phyloP scores from a whole-genome alignment of 108 stramenopile species.

The Nannochloropsis gaditana region DNA sequence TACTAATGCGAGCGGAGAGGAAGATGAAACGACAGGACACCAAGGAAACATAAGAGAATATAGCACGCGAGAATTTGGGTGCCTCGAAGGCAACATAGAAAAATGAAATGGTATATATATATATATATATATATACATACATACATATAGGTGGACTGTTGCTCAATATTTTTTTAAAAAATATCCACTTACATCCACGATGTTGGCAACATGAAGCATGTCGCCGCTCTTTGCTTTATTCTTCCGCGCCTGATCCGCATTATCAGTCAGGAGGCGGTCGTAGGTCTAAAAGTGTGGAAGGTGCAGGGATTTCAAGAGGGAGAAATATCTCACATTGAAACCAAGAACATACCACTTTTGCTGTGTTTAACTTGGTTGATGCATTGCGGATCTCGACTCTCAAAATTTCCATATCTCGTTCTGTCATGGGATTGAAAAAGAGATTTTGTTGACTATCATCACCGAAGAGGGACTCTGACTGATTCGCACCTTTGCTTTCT shows the following conservation, averaged over 20 bases:
- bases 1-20: neutral
- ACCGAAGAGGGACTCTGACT: neutral
- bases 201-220: conserved; percentile 13
- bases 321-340: too few species aligned
- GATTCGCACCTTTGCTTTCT: neutral
- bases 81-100: too few species aligned
- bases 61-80: neutral
- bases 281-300: neutral
- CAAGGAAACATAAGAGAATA: neutral
- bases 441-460: neutral
- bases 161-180: too few species aligned
- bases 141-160: too few species aligned
- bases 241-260: neutral
- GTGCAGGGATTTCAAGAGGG: too few species aligned
- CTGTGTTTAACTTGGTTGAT: neutral
- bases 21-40: neutral
- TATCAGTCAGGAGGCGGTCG: conserved; percentile 5
- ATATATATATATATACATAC: too few species aligned
- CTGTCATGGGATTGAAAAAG: neutral
- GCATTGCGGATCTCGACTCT: neutral
- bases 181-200: neutral
- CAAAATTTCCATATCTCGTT: neutral
- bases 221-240: neutral
- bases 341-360: neutral
- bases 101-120: too few species aligned